A percentile compares a stretch with the other conserved stretches of the same genome.
These are phyloP conservation scores for Hydnum rufescens DNA, from an alignment of 768 basidiomycete genomes.

Conservation along the genomic window DNA sequence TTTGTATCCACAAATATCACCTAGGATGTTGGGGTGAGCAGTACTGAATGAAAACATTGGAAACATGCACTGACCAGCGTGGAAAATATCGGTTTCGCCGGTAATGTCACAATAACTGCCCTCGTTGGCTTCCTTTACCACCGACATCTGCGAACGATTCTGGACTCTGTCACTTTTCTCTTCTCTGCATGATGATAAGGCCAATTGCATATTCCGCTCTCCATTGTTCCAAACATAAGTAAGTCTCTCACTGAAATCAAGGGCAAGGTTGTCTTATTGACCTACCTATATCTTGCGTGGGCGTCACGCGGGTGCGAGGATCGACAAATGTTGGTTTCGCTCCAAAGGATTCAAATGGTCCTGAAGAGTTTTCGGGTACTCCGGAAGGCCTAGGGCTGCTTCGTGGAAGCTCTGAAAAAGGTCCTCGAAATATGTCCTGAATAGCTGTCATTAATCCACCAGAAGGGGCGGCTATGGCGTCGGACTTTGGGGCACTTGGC, in stretches of 20 bases:
- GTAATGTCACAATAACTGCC: constrained; percentile 73
- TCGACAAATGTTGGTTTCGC: constrained; percentile 5
- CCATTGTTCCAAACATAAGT: not conserved
- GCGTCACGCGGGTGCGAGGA: constrained; percentile 17
- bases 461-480: no score
- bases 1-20: constrained; percentile 6
- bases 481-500: no score
- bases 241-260: not conserved
- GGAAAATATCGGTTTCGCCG: constrained; percentile 34
- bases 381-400: no score
- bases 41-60: no score
- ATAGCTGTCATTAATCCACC: no score
- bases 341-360: constrained; percentile 4
- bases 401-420: no score
- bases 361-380: constrained; percentile 1
- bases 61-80: constrained; percentile 31
- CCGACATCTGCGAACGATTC: constrained; percentile 47
- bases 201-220: constrained; percentile 17
- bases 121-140: constrained; percentile 52
- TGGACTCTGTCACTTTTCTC: constrained; percentile 42
- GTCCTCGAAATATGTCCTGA: no score
- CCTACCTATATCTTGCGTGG: constrained; percentile 26
- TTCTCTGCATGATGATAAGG: constrained; percentile 48
- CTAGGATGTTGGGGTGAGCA: not conserved
- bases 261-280: constrained; percentile 9